phyloP scores from a whole-genome alignment of 2,329 filamentous ascomycete species.

The Monilinia polystroma region DNA sequence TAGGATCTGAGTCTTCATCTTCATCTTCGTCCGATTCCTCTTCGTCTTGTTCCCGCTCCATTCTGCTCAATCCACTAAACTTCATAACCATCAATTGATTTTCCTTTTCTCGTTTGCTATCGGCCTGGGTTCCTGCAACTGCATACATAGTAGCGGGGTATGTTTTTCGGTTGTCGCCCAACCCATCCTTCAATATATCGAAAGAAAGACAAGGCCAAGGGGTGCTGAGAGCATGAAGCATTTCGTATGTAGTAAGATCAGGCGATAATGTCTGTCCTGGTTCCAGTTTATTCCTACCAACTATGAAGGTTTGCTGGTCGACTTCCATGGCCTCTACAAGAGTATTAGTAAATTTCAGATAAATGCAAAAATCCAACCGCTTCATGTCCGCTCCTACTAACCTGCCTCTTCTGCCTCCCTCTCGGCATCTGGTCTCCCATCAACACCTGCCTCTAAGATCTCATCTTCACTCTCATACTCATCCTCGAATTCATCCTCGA shows the following conservation, averaged over 20 bases:
- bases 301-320: conserved; percentile 92
- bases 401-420: conserved; percentile 83
- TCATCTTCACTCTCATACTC: conserved; percentile 91
- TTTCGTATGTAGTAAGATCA: conserved; percentile 92
- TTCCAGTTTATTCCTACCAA: conserved; percentile 86
- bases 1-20: conserved; percentile 75
- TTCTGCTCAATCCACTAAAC: conserved; percentile 85
- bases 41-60: conserved; percentile 68
- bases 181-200: conserved; percentile 80
- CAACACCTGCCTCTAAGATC: conserved; percentile 89
- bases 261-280: conserved; percentile 88
- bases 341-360: conserved; percentile 28
- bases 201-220: conserved; percentile 98
- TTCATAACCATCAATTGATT: conserved; percentile 97
- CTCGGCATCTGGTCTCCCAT: conserved; percentile 88
- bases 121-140: conserved; percentile 91
- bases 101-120: conserved; percentile 69
- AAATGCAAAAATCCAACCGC: conserved; percentile 9
- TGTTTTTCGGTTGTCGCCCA: conserved; percentile 86
- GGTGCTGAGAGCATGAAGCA: conserved; percentile 91
- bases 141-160: conserved; percentile 96
- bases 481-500: conserved; percentile 93
- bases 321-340: conserved; percentile 78
- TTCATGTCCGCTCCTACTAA: conserved; percentile 40
- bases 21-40: conserved; percentile 70